These are phyloP conservation scores for Dactylonectria estremocensis DNA, from an alignment of 2,329 filamentous ascomycete genomes.

Conservation along the genomic window DNA sequence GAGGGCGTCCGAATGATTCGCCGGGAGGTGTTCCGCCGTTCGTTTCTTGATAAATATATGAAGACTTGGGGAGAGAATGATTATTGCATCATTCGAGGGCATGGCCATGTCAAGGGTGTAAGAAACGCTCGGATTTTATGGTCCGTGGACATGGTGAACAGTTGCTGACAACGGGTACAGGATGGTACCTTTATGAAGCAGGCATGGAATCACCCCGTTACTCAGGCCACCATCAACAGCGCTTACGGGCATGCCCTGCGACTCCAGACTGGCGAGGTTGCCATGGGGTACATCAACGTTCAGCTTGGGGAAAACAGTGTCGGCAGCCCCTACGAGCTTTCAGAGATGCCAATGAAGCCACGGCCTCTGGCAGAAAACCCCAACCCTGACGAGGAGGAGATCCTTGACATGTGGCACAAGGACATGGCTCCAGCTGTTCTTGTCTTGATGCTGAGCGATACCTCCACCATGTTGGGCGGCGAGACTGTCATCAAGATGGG, in stretches of 20 bases:
- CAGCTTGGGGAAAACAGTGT: slow-evolving; percentile 17
- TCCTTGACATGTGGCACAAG: slow-evolving; percentile 34
- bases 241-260: slow-evolving; percentile 16
- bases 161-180: background rate
- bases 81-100: slow-evolving; percentile 17
- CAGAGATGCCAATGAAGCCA: slow-evolving; percentile 15
- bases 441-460: slow-evolving; percentile 38
- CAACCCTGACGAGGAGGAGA: background rate
- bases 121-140: background rate
- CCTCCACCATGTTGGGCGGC: slow-evolving; percentile 32
- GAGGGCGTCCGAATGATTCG: slow-evolving; percentile 30
- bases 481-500: slow-evolving; percentile 31
- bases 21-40: slow-evolving; percentile 19
- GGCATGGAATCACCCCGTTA: slow-evolving; percentile 23
- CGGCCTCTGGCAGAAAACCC: slow-evolving; percentile 40
- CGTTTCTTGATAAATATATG: slow-evolving; percentile 28
- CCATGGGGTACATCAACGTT: slow-evolving; percentile 27
- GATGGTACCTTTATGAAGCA: slow-evolving; percentile 24
- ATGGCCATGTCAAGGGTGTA: slow-evolving; percentile 2
- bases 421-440: slow-evolving; percentile 32
- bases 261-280: slow-evolving; percentile 20
- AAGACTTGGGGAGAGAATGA: slow-evolving; percentile 18
- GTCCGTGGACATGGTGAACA: background rate
- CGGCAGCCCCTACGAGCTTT: slow-evolving; percentile 16
- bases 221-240: slow-evolving; percentile 22